phyloP scores from a whole-genome alignment of 1,284 basidiomycete species.

The Porogramme epimiltina region DNA sequence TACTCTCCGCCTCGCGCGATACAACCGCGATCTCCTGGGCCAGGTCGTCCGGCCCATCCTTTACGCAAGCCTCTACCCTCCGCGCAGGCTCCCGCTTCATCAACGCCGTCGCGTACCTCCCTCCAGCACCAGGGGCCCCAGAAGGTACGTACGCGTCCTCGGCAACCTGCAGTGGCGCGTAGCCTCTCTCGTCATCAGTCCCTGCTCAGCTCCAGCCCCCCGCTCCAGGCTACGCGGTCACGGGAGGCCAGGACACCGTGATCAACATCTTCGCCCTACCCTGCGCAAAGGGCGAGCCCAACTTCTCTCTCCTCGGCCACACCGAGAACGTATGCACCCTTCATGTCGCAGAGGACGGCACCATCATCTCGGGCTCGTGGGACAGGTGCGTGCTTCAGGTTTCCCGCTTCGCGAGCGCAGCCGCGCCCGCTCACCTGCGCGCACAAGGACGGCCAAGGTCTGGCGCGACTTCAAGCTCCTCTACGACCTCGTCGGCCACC shows the following conservation, averaged over 20 bases:
- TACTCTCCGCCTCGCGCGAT: conserved; percentile 90
- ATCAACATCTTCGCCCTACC: conserved; percentile 79
- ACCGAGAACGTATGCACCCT: conserved; percentile 90
- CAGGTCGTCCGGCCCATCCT: conserved; percentile 50
- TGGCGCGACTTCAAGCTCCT: conserved; percentile 85
- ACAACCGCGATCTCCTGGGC: conserved; percentile 87
- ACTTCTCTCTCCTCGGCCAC: conserved; percentile 86
- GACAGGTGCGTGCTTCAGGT: conserved; percentile 70
- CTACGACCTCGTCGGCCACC: conserved; percentile 83
- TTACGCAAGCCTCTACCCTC: conserved; percentile 56
- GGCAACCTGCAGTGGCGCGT: neutral
- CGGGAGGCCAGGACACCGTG: conserved; percentile 84
- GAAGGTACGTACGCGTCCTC: conserved; percentile 51
- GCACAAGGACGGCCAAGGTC: conserved; percentile 83
- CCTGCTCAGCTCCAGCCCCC: conserved; percentile 16
- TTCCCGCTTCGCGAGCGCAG: neutral
- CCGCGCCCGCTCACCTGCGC: conserved; percentile 1
- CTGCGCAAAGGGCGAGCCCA: conserved; percentile 62
- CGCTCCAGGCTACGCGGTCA: conserved; percentile 75
- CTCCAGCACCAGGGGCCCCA: conserved; percentile 65
- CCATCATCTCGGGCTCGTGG: conserved; percentile 96
- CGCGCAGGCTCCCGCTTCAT: conserved; percentile 78
- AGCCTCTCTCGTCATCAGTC: conserved; percentile 1
- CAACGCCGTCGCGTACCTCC: conserved; percentile 79
- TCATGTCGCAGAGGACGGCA: conserved; percentile 66